phyloP scores from a whole-genome alignment of 345 rosid species.

The Geranium rotundifolium region DNA sequence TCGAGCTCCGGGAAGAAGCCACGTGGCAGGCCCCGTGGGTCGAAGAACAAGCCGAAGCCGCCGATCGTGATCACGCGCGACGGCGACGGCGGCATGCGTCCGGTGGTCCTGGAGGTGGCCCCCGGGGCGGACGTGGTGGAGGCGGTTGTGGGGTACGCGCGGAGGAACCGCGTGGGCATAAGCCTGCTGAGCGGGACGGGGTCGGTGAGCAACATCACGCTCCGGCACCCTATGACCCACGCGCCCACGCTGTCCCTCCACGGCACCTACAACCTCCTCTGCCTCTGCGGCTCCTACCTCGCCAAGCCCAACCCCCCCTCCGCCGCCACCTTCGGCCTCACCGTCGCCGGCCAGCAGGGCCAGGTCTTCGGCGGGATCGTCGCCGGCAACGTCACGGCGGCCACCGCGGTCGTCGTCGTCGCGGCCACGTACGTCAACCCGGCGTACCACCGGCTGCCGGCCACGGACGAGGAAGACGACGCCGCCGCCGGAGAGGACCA shows the following conservation, averaged over 20 bases:
- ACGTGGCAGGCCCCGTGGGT: conserved; percentile 45
- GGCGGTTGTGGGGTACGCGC: conserved; percentile 21
- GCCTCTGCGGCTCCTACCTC: conserved; percentile 32
- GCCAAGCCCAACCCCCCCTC: not conserved
- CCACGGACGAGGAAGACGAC: conserved; percentile 18
- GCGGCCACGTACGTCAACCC: conserved; percentile 14
- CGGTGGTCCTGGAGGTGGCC: conserved; percentile 38
- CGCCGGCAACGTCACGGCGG: conserved; percentile 13
- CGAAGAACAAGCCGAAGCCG: conserved; percentile 49
- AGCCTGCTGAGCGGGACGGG: conserved; percentile 33
- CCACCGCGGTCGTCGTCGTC: conserved; percentile 15
- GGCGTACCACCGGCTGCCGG: conserved; percentile 8
- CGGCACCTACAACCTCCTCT: conserved; percentile 36
- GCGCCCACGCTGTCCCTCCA: conserved; percentile 20
- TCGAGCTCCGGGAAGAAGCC: conserved; percentile 18
- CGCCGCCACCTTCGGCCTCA: conserved; percentile 9
- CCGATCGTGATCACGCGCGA: conserved; percentile 30
- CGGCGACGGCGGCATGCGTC: conserved; percentile 26
- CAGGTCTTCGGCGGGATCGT: conserved; percentile 17
- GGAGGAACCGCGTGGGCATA: conserved; percentile 19
- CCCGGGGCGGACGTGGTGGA: conserved; percentile 40
- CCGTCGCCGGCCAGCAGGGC: conserved; percentile 15
- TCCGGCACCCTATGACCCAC: conserved; percentile 32
- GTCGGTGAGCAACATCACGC: conserved; percentile 30
- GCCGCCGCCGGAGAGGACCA: conserved; percentile 2